phyloP scores from a whole-genome alignment of 192 early-diverging fungal genomes.

The Chytriomyces sp. region DNA sequence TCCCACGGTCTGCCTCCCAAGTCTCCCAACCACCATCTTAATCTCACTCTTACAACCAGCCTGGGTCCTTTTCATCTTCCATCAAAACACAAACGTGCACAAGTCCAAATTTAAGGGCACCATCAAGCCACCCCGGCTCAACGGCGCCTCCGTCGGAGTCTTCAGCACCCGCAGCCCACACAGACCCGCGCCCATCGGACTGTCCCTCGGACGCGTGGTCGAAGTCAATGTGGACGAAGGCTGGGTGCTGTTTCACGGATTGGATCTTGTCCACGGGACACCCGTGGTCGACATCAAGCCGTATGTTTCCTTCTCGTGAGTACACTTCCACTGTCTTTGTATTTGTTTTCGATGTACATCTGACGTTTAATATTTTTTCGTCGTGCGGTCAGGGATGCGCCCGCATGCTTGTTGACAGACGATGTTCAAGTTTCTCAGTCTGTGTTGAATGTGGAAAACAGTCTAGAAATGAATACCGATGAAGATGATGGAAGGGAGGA shows the following conservation, averaged over 20 bases:
- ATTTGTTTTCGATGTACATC: no score
- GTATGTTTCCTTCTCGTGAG: conserved; percentile 13
- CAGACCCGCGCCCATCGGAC: conserved; percentile 36
- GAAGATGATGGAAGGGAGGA: no score
- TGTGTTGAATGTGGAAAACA: no score
- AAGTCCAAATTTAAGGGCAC: conserved; percentile 24
- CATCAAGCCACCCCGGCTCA: conserved; percentile 33
- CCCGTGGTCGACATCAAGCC: conserved; percentile 43
- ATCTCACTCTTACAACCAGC: no score
- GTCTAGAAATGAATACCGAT: no score
- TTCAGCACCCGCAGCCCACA: conserved; percentile 38
- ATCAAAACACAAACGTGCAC: conserved; percentile 41
- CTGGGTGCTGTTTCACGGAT: conserved; percentile 29
- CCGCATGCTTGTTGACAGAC: neutral
- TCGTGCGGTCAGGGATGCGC: no score
- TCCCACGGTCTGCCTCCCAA: no score
- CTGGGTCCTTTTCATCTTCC: conserved; percentile 35
- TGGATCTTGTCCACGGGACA: conserved; percentile 34
- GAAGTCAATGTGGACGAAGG: conserved; percentile 27
- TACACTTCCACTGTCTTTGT: no score
- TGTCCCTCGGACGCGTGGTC: conserved; percentile 28
- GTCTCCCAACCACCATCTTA: no score
- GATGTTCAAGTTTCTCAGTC: no score
- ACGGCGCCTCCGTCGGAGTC: conserved; percentile 33
- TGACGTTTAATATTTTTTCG: no score